Base-by-base conservation (phyloP, 129 eudicot genomes). In the Sambucus nigra region DNA sequence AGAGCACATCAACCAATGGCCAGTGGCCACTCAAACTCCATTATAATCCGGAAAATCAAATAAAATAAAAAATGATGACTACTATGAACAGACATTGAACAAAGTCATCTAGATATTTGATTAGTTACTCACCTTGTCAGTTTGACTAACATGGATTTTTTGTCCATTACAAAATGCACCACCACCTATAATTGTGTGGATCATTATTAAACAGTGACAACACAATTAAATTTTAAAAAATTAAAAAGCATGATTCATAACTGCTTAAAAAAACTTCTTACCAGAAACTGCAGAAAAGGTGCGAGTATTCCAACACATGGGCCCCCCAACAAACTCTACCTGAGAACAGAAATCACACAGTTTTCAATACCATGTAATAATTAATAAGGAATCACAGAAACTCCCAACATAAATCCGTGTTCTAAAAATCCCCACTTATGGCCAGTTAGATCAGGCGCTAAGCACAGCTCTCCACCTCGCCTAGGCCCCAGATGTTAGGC, bases 251-350 rank as follows among this genome's bases (percentile, higher is more conserved):
- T 33, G 47, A 1, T n/a, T 20, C 26, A 55, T 17, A 40, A 38
- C 59, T 60, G 27, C 31, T 42, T 60, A 57, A 45, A 55, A 0
- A 55, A 70, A 31, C 55, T 71, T 16, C 80, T 49, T 62, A 92
- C 99, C 99, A 52, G 99, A 62, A 77, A 79, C 88, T 38, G 99
- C 99, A 63, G 96, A 79, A 68, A 91, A 92, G 32, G 82, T 86
- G 35, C 95, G 96, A 42, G 96, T 82, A 61, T 82, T 80, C 99
- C 99, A 91, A 61, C 94, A 82, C 88, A 76, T 82, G 48, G 89
- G 83, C 11, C 99, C 99, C 25, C 99, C 99, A 59, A 82, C 99
- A 92, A 92, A 86, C 74, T 92, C 99, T n/a, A 92, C 95, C 99
- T 92, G 46, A 66, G 74, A 41, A 60, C 35, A 46, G 29, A 51